Evolutionary conservation across 371 early-diverging fungal species (phyloP), one percentile per base, ranked within the genome.

Genomic region (Apophysomyces trapeziformis): DNA sequence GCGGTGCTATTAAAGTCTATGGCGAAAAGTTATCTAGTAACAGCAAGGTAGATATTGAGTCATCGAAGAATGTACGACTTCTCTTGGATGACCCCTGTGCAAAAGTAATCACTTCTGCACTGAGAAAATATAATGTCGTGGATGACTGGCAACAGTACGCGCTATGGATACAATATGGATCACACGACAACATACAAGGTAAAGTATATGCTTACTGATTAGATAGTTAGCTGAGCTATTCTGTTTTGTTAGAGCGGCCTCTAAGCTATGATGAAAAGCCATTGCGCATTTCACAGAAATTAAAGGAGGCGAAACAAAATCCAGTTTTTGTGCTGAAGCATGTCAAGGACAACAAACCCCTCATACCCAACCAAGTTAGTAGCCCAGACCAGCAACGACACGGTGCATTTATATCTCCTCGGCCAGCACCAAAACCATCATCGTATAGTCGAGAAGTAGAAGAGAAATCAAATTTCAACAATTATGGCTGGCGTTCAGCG

Each of bases 71-170:
- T 56, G 93, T 96, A 61, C 87, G 92, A 38, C 87, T 97, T 11
- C 86, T 91, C 46, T 73, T 88, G 18, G 91, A 90, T 39, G 96
- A 96, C 68, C 87, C 93, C 7, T 93, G 96, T 69, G 83, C 89
- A 38, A 93, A 92, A 70, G 91, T 97, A 7, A 82, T 98, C 14
- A 92, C 89, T 5, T 92, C 90, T 8, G 93, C 94, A 0, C 77
- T 98, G 50, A 91, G 90, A 63, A 96, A 96, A 77, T 97, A 95
- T 82, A 95, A 96, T 68, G 91, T 98, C 21, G 70, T 74, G 41
- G 95, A 93, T 71, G 91, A 93, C 67, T 95, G 94, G 95, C 86
- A 87, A 62, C 86, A 94, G 64, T 96, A 95, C 73, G 87, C 91
- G 2, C 76, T 96, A 21, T 92, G 93, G 79, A 88, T 96, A 37